Conservation (phyloP, 1,284 basidiomycete species). For the Cystobasidiaceae sp. region DNA sequence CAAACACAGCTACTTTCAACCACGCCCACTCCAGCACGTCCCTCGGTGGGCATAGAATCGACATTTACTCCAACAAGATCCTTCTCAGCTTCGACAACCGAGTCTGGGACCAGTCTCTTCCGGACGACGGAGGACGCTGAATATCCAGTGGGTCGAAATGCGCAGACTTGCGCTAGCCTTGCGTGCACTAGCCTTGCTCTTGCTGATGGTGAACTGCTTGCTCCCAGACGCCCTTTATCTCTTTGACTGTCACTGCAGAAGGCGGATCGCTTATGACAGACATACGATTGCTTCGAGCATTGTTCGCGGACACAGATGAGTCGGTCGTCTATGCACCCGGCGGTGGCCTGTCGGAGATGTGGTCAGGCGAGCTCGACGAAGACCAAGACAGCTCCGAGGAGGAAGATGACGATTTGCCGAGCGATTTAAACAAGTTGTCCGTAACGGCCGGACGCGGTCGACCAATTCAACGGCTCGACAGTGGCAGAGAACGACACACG, state of each 20-base stretch:
- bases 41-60: conserved; percentile 4
- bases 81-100: conserved; percentile 17
- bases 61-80: neutral
- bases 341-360: conserved; percentile 34
- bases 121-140: conserved; percentile 8
- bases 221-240: conserved; percentile 36
- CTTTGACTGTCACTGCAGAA: conserved; percentile 37
- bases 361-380: conserved; percentile 35
- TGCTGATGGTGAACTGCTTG: neutral
- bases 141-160: conserved; percentile 14
- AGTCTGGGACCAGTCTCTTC: neutral
- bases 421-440: neutral
- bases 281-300: conserved; percentile 33
- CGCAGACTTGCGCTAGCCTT: neutral
- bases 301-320: conserved; percentile 33
- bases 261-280: conserved; percentile 36
- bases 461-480: too few relatives aligned
- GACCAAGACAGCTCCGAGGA: neutral
- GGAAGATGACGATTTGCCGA: neutral
- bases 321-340: conserved; percentile 33
- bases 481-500: neutral
- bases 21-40: conserved; percentile 7
- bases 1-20: conserved; percentile 6
- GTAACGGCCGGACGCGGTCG: neutral
- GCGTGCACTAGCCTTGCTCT: neutral